Base-by-base conservation (phyloP, 495 filamentous ascomycete species). In the Aspergillus avenaceus region DNA sequence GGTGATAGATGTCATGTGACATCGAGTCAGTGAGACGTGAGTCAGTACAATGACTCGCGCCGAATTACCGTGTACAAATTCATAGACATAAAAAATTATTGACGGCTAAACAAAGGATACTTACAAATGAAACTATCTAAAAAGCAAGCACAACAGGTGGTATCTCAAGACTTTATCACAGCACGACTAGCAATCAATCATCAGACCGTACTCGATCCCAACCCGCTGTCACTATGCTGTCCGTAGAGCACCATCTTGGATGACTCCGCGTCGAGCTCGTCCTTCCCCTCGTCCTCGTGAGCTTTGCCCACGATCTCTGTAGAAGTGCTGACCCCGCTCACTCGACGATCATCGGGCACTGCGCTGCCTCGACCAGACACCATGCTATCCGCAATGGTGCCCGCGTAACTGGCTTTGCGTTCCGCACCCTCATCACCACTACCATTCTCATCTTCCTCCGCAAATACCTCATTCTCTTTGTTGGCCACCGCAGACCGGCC, bases 381-480 rank as follows among this genome's bases (percentile, higher is more conserved):
- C 52, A 76, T 69, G 49, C 72, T 83, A 14, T 76, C 77, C 3
- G 65, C 67, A 24, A 66, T 70, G 9, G 71, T 74, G 2, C 69
- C 75, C 6, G 74, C 65, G 41, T 83, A n/a, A n/a, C n/a, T n/a
- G n/a, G n/a, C n/a, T n/a, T n/a, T n/a, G n/a, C n/a, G n/a, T n/a
- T n/a, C n/a, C n/a, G n/a, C 75, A 50, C 75, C 80, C 42, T 69
- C 67, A 0, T 59, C 54, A n/a, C 61, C 71, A 29, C 69, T 71
- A 16, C 70, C 66, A 32, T 67, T 59, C 31, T 79, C 73, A 18
- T 78, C 75, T 47, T 80, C 78, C 49, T 81, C 79, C 2, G 71
- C 67, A 46, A 84, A 75, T 4, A 61, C 63, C 46, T 82, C 81
- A 52, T 84, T 86, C 60, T 85, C 82, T 54, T 85, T 85, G 62